A percentile compares a stretch with the other conserved stretches of the same genome.
These are phyloP conservation scores for Chenopodium album DNA, from an alignment of 148 eudicot species.

Conservation along the genomic window DNA sequence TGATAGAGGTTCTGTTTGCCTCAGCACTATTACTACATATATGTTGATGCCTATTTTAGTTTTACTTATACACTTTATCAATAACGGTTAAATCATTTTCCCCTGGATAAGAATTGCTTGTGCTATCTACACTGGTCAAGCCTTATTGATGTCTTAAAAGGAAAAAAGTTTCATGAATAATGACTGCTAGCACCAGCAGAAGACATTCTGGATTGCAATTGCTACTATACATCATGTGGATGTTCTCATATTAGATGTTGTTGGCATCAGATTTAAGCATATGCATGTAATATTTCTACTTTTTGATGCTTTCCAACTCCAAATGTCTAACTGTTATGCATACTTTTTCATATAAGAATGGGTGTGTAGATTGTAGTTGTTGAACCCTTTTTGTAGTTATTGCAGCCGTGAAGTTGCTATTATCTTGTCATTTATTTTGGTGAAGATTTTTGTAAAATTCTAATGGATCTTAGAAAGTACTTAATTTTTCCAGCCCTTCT, in stretches of 20 bases:
- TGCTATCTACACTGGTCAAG: not conserved
- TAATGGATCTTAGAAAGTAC: not conserved
- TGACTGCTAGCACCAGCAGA: not conserved
- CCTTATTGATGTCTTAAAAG: not conserved
- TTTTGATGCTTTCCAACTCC: not conserved
- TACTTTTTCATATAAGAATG: not conserved
- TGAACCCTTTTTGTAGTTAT: not conserved
- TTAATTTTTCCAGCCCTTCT: not conserved
- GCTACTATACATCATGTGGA: not conserved
- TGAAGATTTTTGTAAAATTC: not conserved
- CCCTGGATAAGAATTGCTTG: not conserved
- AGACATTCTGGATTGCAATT: not conserved
- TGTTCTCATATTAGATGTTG: not conserved
- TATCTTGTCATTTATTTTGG: not conserved
- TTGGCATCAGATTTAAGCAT: not conserved
- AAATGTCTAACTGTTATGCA: not conserved
- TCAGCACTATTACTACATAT: no score
- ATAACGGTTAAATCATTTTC: no score
- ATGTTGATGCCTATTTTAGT: not conserved
- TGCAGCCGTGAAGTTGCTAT: not conserved
- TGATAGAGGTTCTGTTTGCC: no score
- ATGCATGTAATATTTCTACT: not conserved
- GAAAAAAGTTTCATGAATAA: not conserved
- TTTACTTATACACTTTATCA: not conserved
- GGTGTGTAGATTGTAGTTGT: not conserved